Evolutionary conservation across 2,329 filamentous ascomycete genomes (phyloP).

Genomic region (Trichoderma citrinoviride): DNA sequence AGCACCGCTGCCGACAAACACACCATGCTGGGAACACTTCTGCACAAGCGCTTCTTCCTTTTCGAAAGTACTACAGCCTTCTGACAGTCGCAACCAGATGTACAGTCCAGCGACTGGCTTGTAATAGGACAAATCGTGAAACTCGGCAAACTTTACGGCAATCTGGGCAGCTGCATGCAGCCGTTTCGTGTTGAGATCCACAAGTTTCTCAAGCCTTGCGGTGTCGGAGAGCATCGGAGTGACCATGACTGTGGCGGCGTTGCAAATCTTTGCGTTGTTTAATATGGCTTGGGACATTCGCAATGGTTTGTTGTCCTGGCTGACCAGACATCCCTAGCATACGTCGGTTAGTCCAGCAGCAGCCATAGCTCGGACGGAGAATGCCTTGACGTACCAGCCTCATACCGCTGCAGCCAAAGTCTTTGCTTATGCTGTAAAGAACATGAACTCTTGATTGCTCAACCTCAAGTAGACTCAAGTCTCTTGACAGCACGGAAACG

Average conservation of each 20-base stretch:
- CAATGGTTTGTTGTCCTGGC: slow-evolving; percentile 11
- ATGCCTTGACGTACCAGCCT: background rate
- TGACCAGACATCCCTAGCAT: slow-evolving; percentile 13
- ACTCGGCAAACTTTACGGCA: slow-evolving; percentile 12
- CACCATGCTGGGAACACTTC: background rate
- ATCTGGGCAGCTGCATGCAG: background rate
- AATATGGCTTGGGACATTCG: slow-evolving; percentile 18
- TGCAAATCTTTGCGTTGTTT: slow-evolving; percentile 18
- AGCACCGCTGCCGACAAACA: slow-evolving; percentile 13
- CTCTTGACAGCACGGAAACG: slow-evolving; percentile 12
- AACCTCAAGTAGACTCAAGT: background rate
- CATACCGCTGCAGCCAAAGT: slow-evolving; percentile 19
- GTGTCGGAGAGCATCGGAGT: background rate
- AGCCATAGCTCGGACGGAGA: background rate
- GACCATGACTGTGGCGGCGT: slow-evolving; percentile 10
- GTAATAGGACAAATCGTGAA: slow-evolving; percentile 14
- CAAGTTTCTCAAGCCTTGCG: background rate
- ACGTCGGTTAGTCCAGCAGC: background rate
- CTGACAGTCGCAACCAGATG: slow-evolving; percentile 14
- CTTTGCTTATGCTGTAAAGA: slow-evolving; percentile 18
- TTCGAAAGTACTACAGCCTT: background rate
- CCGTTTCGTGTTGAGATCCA: background rate
- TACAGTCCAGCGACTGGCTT: slow-evolving; percentile 18
- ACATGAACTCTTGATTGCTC: slow-evolving; percentile 9
- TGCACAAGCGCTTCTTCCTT: slow-evolving; percentile 14